Percentiles rank a stretch among this genome's conserved stretches.
Conservation (phyloP, 352 stramenopile genomes). For the Phytophthora sp. region DNA sequence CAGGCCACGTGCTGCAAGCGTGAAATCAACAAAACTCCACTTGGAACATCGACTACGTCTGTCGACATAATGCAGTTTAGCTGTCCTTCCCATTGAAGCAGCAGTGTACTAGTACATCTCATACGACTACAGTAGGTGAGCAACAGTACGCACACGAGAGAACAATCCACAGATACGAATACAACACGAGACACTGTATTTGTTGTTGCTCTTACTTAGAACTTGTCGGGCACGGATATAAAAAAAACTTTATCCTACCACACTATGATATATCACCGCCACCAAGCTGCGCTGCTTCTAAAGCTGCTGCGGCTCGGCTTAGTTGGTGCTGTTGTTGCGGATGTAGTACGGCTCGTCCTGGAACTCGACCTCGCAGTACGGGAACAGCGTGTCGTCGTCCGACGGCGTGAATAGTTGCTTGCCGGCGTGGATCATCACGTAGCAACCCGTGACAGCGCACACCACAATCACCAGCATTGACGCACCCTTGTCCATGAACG, state of each 20-base stretch:
- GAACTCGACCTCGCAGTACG: slow-evolving; percentile 59
- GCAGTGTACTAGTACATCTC: background rate
- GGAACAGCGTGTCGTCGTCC: slow-evolving; percentile 45
- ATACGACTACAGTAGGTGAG: background rate
- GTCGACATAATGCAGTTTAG: too few species aligned
- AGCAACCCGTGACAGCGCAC: slow-evolving; percentile 52
- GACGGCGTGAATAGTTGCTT: slow-evolving; percentile 55
- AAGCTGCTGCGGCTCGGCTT: slow-evolving; percentile 7
- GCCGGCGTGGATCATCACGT: slow-evolving; percentile 58
- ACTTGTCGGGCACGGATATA: slow-evolving; percentile 7
- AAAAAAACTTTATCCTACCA: slow-evolving; percentile 6
- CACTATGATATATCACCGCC: slow-evolving; percentile 13
- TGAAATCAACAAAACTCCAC: too few species aligned
- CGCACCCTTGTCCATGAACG: slow-evolving; percentile 50
- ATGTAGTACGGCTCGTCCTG: slow-evolving; percentile 58
- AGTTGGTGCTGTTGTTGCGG: slow-evolving; percentile 34
- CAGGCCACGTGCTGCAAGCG: too few species aligned
- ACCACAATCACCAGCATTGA: slow-evolving; percentile 47
- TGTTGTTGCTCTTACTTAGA: background rate
- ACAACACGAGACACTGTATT: slow-evolving; percentile 20
- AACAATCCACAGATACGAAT: background rate
- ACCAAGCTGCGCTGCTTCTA: slow-evolving; percentile 10
- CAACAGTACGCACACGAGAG: background rate
- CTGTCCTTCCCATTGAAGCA: too few species aligned
- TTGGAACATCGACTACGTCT: too few species aligned